Percentiles rank a stretch among this genome's conserved stretches.
Evolutionary conservation across 2,329 filamentous ascomycete species (phyloP).

Genomic region (Beauveria sp.): DNA sequence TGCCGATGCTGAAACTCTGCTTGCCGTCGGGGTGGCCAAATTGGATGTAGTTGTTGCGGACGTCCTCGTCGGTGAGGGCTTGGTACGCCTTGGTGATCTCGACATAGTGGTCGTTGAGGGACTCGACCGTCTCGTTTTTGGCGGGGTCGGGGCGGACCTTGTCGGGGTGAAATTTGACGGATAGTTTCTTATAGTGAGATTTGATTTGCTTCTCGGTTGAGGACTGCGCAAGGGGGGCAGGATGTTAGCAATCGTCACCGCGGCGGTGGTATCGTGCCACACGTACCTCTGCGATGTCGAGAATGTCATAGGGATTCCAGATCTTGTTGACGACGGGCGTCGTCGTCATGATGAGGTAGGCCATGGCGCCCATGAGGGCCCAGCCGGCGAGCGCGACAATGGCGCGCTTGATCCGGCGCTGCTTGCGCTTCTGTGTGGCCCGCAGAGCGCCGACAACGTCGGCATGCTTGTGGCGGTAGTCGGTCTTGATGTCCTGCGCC

Average conservation of each 20-base stretch:
- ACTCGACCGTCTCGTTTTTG: slow-evolving; percentile 84
- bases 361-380: slow-evolving; percentile 79
- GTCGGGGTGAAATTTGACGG: slow-evolving; percentile 83
- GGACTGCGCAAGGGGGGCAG: slow-evolving; percentile 40
- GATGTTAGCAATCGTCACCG: not conserved
- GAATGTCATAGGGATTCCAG: slow-evolving; percentile 95
- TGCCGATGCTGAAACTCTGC: slow-evolving; percentile 96
- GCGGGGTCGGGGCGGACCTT: slow-evolving; percentile 75
- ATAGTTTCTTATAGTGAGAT: slow-evolving; percentile 79
- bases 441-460: slow-evolving; percentile 77
- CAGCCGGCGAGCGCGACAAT: slow-evolving; percentile 71
- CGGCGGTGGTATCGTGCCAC: not conserved
- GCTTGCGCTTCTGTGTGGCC: slow-evolving; percentile 79
- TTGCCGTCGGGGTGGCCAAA: slow-evolving; percentile 97
- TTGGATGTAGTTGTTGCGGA: slow-evolving; percentile 93
- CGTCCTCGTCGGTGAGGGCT: slow-evolving; percentile 90
- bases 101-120: slow-evolving; percentile 80
- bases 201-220: slow-evolving; percentile 87
- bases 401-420: slow-evolving; percentile 79
- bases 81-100: slow-evolving; percentile 98
- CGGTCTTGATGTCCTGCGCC: slow-evolving; percentile 72
- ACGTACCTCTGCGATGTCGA: slow-evolving; percentile 72
- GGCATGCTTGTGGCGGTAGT: slow-evolving; percentile 74
- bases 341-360: slow-evolving; percentile 80
- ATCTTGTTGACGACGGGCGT: slow-evolving; percentile 64